A percentile compares a stretch with the other conserved stretches of the same genome.
Evolutionary conservation across 2,329 filamentous ascomycete species (phyloP).

Genomic region (Beauveria asiatica): DNA sequence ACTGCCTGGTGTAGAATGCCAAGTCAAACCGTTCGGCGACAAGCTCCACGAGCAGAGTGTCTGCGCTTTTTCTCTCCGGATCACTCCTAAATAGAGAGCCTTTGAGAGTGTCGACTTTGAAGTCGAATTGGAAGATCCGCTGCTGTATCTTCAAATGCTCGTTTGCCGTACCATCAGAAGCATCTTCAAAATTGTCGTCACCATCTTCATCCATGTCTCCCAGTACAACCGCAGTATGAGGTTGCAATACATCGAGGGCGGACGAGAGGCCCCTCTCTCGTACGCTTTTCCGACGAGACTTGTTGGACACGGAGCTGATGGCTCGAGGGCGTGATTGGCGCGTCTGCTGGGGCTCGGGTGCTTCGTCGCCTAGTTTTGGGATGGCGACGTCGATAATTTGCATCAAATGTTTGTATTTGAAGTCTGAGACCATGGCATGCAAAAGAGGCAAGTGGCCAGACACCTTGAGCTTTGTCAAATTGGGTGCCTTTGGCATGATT

Average conservation of each 20-base stretch:
- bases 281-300: conserved; percentile 34
- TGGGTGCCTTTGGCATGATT: conserved; percentile 91
- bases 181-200: conserved; percentile 61
- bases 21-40: conserved; percentile 84
- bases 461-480: conserved; percentile 83
- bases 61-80: conserved; percentile 63
- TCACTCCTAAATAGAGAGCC: conserved; percentile 88
- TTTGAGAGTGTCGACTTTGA: conserved; percentile 88
- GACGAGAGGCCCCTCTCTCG: conserved; percentile 54
- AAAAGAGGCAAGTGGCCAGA: conserved; percentile 88
- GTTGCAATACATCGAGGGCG: conserved; percentile 64
- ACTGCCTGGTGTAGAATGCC: conserved; percentile 79
- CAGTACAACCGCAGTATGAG: conserved; percentile 69
- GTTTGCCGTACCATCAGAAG: conserved; percentile 45
- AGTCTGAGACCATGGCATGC: conserved; percentile 85
- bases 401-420: conserved; percentile 97
- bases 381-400: conserved; percentile 91
- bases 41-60: conserved; percentile 79
- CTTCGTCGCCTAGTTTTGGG: conserved; percentile 59
- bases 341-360: conserved; percentile 19
- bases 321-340: conserved; percentile 33
- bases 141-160: conserved; percentile 69
- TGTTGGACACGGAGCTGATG: conserved; percentile 37
- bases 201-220: conserved; percentile 65
- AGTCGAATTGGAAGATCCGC: conserved; percentile 91